Base-by-base conservation (phyloP, 1,284 basidiomycete species). In the Phellopilus nigrolimitatus region DNA sequence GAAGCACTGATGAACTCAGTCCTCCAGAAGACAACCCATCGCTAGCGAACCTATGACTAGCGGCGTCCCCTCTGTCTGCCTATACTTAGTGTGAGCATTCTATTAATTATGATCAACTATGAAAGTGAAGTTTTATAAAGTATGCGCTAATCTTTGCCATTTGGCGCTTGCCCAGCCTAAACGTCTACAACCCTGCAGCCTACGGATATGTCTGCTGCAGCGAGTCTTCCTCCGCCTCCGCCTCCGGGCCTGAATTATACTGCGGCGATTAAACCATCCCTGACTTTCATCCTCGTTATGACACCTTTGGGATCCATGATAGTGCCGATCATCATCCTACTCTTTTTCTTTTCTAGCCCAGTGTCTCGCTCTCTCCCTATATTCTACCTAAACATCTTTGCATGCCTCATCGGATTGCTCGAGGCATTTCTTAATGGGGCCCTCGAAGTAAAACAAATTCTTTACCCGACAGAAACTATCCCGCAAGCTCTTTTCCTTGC, bases 301-400 rank as follows among this genome's bases (percentile, higher is more conserved):
- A 59, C 64, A 3, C 56, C 62, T 1, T 57, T 67, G 19, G 60
- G 62, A 6, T 55, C 63, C 10, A 58, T 65, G 21, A 59, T 70
- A 5, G 48, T 69, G 8, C 66, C 67, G 4, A 48, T 67, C 28
- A 56, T 68, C 28, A 51, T 68, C 34, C 55, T 57, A 17, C 59
- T 68, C 19, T 56, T 66, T 30, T 56, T 64, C 42, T 64, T 66
- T 39, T 65, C 67, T 1, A 64, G 62, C 0, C 47, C 51, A 2
- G 43, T 48, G 6, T 53, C 63, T 6, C 59, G 67, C 8, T 54
- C 59, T 13, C 58, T 60, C 12, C 63, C 61, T 5, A 55, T 70
- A 3, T 70, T 69, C 51, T 51, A 62, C 27, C 56, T 69, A 39
- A 70, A 70, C 39, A 43, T 69, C 30, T 45, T 64, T 28, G 55